Evolutionary conservation across 495 filamentous ascomycete genomes (phyloP).

Genomic region (Daldinia childiae): DNA sequence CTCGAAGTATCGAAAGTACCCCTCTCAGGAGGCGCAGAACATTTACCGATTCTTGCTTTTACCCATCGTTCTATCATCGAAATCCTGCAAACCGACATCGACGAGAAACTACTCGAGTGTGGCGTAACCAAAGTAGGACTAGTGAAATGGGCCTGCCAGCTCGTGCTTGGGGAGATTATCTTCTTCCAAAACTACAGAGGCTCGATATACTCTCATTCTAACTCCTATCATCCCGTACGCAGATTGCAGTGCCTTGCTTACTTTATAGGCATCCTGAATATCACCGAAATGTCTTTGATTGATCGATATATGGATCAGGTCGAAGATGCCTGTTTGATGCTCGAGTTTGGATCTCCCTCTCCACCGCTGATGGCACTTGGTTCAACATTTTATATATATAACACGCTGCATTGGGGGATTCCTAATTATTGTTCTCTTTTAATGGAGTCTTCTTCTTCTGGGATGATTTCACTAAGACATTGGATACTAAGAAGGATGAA

Average conservation of each 20-base stretch:
- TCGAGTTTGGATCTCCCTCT: not conserved
- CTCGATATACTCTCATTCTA: no score
- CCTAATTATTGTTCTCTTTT: no score
- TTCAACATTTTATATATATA: no score
- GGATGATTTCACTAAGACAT: no score
- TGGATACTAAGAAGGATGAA: no score
- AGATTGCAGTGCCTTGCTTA: no score
- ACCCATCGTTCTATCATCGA: not conserved
- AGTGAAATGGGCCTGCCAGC: not conserved
- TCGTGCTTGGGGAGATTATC: not conserved
- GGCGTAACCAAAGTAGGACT: not conserved
- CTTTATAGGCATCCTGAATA: not conserved
- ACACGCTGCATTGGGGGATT: no score
- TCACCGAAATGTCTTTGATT: not conserved
- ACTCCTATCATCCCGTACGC: no score
- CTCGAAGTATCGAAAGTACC: not conserved
- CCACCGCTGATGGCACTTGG: no score
- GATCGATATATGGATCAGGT: not conserved
- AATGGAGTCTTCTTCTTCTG: no score
- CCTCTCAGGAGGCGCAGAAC: no score
- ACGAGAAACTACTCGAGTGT: not conserved
- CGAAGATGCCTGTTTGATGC: not conserved
- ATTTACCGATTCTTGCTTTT: not conserved
- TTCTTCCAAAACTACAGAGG: not conserved
- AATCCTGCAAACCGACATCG: not conserved